phyloP scores from a whole-genome alignment of 1,139 yeast species.

The Taiozyma onychis region DNA sequence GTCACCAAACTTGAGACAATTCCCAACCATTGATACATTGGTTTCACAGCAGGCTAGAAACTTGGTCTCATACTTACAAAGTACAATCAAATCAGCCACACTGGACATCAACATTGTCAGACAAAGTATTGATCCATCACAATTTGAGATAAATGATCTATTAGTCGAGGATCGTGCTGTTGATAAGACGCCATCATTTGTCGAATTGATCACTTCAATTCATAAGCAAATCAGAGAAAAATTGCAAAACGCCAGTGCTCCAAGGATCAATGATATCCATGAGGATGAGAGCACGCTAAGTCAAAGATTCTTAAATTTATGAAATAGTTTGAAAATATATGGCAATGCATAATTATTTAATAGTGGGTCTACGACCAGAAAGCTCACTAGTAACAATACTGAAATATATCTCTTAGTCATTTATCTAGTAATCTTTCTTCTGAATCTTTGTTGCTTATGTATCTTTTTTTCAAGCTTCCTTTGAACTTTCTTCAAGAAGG shows the following conservation, averaged over 20 bases:
- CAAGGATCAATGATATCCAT: slow-evolving; percentile 16
- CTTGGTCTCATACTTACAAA: slow-evolving; percentile 46
- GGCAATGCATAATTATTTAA: neutral
- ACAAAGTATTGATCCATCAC: slow-evolving; percentile 60
- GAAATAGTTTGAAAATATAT: neutral
- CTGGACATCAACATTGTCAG: slow-evolving; percentile 56
- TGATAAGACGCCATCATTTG: slow-evolving; percentile 43
- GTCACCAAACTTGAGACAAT: slow-evolving; percentile 43
- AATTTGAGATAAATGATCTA: slow-evolving; percentile 47
- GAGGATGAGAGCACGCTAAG: slow-evolving; percentile 26
- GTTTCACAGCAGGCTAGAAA: slow-evolving; percentile 66
- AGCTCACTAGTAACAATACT: neutral
- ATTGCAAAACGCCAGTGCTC: slow-evolving; percentile 35
- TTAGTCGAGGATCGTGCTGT: slow-evolving; percentile 73
- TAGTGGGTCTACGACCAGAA: neutral
- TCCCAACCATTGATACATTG: slow-evolving; percentile 69
- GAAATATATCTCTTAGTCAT: neutral
- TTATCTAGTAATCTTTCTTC: neutral
- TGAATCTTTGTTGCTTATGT: neutral
- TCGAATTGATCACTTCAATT: slow-evolving; percentile 55
- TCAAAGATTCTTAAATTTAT: slow-evolving; percentile 25
- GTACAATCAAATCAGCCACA: slow-evolving; percentile 34
- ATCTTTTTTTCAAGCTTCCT: neutral
- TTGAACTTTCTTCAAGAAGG: neutral
- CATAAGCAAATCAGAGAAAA: slow-evolving; percentile 58